A percentile compares a stretch with the other conserved stretches of the same genome.
phyloP scores from a whole-genome alignment of 176 grass and related monocot species.

The Saccharum officinarum region DNA sequence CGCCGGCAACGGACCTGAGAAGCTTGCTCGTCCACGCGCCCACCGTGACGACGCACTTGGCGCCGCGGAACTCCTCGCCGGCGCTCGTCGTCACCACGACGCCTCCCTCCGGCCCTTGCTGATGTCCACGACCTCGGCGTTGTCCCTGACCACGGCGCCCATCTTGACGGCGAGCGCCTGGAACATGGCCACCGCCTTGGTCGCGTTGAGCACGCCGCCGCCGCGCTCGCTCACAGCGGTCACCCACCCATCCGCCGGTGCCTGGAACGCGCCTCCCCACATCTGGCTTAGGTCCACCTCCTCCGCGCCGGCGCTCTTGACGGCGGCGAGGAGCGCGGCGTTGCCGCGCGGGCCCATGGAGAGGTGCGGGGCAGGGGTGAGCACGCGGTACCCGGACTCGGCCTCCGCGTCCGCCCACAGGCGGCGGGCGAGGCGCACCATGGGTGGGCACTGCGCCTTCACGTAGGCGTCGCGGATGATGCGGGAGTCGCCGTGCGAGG shows the following conservation, averaged over 20 bases:
- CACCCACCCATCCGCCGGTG: slow-evolving; percentile 44
- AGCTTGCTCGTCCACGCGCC: slow-evolving; percentile 60
- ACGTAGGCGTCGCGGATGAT: slow-evolving; percentile 49
- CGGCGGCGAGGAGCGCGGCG: slow-evolving; percentile 1
- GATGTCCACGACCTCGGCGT: slow-evolving; percentile 49
- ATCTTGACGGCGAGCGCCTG: slow-evolving; percentile 56
- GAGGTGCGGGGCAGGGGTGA: slow-evolving; percentile 64
- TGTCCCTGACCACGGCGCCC: slow-evolving; percentile 62
- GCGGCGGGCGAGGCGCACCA: slow-evolving; percentile 55
- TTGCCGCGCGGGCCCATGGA: slow-evolving; percentile 38
- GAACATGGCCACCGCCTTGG: slow-evolving; percentile 82
- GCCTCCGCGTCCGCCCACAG: slow-evolving; percentile 63
- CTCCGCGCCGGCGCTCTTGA: slow-evolving; percentile 16
- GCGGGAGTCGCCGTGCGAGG: slow-evolving; percentile 53
- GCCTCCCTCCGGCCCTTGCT: background rate
- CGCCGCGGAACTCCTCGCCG: slow-evolving; percentile 36
- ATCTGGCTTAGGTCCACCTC: background rate
- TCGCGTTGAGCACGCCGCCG: slow-evolving; percentile 59
- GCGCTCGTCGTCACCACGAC: slow-evolving; percentile 31
- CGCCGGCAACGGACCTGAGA: slow-evolving; percentile 28
- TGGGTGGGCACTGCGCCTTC: slow-evolving; percentile 65
- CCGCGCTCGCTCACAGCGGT: slow-evolving; percentile 37
- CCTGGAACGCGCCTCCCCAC: slow-evolving; percentile 49
- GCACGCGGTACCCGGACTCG: slow-evolving; percentile 64
- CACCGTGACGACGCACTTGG: slow-evolving; percentile 53